Evolutionary conservation across 1,139 yeast species (phyloP).

Genomic region (Magnusiomyces magnusii): DNA sequence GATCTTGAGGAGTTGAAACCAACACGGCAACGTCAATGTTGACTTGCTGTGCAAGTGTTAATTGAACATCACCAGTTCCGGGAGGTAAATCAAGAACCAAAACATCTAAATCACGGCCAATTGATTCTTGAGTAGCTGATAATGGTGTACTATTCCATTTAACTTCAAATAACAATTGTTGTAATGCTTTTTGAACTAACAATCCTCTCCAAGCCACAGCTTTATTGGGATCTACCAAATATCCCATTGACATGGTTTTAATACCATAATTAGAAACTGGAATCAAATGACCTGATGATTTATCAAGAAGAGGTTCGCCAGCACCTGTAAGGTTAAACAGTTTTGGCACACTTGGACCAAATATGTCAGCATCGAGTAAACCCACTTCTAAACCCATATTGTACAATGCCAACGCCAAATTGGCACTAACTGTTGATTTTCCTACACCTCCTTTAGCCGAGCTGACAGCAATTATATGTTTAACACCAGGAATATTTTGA

Average conservation of each 20-base stretch:
- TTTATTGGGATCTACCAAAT: constrained; percentile 52
- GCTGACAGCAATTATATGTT: constrained; percentile 57
- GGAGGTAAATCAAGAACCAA: constrained; percentile 84
- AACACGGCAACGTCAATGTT: constrained; percentile 71
- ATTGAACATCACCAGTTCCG: constrained; percentile 85
- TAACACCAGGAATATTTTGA: constrained; percentile 54
- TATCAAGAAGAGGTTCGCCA: constrained; percentile 40
- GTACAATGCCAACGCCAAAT: constrained; percentile 57
- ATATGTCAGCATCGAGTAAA: constrained; percentile 69
- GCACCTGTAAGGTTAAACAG: constrained; percentile 43
- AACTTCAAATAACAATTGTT: constrained; percentile 74
- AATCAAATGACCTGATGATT: constrained; percentile 44
- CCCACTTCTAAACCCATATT: constrained; percentile 55
- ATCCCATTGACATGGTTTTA: constrained; percentile 88
- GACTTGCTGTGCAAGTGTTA: constrained; percentile 73
- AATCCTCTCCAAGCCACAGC: constrained; percentile 86
- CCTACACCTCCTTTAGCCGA: constrained; percentile 82
- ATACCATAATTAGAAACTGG: constrained; percentile 75
- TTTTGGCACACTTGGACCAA: constrained; percentile 78
- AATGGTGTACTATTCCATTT: constrained; percentile 46
- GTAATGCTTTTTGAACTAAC: constrained; percentile 81
- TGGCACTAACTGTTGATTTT: constrained; percentile 48
- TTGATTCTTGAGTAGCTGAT: not conserved
- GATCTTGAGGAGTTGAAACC: constrained; percentile 83
- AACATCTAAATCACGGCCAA: constrained; percentile 44